Base-by-base conservation (phyloP, 106 monocot genomes). In the Dactylorhiza incarnata region DNA sequence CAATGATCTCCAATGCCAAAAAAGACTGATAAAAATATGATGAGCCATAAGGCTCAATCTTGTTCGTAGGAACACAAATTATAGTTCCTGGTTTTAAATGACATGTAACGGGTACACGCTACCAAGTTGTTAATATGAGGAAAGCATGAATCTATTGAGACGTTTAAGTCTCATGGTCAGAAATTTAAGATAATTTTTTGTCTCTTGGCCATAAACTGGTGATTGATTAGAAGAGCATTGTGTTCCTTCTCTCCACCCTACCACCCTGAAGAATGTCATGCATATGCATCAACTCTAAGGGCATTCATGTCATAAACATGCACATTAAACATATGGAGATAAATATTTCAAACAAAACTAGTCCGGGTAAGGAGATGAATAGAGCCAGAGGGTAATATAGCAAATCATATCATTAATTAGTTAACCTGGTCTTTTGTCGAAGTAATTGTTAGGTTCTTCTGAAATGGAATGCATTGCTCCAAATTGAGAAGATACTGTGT, bases 381-480 rank as follows among this genome's bases (percentile, higher is more conserved):
- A 9, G 12, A 20, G 65, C n/a, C 4, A 0, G 22, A 20, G 10
- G 29, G 29, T 5, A 9, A 65, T 65, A 65, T 65, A 12, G 12
- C 65, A 65, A 29, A 65, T 20, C 29, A 65, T 65, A 29, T 65
- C 12, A 25, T 26, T 65, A 65, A 65, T 20, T 26, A 26, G 65
- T 9, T 19, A 65, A 85, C 87, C 90, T 87, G 85, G 53, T 87
- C 87, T 83, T 83, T 87, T 58, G 85, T 81, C 49, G 87, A 76
- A 56, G 74, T 69, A 73, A 90, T 22, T 22, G 83, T 87, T n/a
- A 85, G 48, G 74, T 85, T 90, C 66, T 78, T 82, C 81, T 85
- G 87, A 81, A 85, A 87, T 49, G 85, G 77, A 76, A 90, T 76
- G 79, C 90, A 90, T 10, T 83, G 85, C 51, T 78, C 83, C 48